These are phyloP conservation scores for Candida adriatica DNA, from an alignment of 805 yeast species.

Conservation along the genomic window DNA sequence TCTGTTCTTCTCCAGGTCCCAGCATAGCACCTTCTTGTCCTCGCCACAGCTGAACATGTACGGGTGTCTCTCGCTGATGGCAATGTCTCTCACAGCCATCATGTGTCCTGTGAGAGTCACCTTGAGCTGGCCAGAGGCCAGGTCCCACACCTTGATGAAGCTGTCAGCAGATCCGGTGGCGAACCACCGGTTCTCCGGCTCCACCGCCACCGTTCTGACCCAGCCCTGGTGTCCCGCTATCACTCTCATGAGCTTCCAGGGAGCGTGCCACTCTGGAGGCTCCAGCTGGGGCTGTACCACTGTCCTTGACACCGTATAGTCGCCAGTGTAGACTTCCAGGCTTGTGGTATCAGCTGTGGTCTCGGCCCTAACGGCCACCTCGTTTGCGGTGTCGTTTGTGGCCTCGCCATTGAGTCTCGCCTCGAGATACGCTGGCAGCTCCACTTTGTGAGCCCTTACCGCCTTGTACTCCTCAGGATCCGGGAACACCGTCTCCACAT, in stretches of 20 bases:
- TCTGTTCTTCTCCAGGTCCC: conserved; percentile 89
- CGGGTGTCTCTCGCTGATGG: conserved; percentile 69
- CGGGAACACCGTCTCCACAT: too few relatives aligned
- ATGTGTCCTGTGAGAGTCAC: conserved; percentile 85
- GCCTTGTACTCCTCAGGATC: too few relatives aligned
- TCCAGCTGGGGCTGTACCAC: conserved; percentile 9
- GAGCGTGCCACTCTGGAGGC: conserved; percentile 44
- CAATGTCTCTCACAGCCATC: conserved; percentile 78
- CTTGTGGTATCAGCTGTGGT: too few relatives aligned
- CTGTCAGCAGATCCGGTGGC: conserved; percentile 88
- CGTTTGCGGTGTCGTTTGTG: too few relatives aligned
- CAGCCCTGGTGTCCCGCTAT: conserved; percentile 91
- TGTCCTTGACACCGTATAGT: conserved; percentile 12
- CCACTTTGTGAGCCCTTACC: too few relatives aligned
- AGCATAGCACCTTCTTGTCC: conserved; percentile 87
- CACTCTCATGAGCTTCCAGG: conserved; percentile 69
- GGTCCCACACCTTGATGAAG: conserved; percentile 87
- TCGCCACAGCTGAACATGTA: conserved; percentile 90
- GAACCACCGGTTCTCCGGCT: conserved; percentile 86
- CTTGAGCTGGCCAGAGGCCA: conserved; percentile 61
- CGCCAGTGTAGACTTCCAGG: conserved; percentile 6
- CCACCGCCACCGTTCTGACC: conserved; percentile 77
- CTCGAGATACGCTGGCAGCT: too few relatives aligned
- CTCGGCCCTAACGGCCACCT: too few relatives aligned
- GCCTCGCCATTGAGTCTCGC: too few relatives aligned